Base-by-base conservation (phyloP, 2,329 filamentous ascomycete species). In the Sclerotinia glacialis region DNA sequence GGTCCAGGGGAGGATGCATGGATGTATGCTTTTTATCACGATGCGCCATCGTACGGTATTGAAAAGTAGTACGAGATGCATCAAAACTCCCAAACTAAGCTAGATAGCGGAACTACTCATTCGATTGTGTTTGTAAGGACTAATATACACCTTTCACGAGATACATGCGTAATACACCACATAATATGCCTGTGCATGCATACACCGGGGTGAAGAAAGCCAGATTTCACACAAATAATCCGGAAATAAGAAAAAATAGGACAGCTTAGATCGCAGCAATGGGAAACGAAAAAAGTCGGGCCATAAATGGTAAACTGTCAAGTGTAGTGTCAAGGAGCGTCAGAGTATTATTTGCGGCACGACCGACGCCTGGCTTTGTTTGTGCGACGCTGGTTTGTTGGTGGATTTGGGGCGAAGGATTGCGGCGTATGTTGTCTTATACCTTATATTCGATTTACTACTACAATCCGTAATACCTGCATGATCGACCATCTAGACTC, bases 271-370 rank as follows among this genome's bases (percentile, higher is more conserved):
- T 37, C 18, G n/a, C 23, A 1, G 14, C 14, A 5, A 49, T 21
- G 21, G n/a, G n/a, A 23, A 16, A 46, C 55, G 55, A n/a, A n/a
- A 26, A 46, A 58, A 16, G 5, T 46, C 18, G 26, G 40, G 26
- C 2, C 28, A n/a, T 18, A 28, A 59, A n/a, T 14, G 5, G 26
- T 42, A 16, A 46, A 26, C 4, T 16, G 18, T 14, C 11, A 37
- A 12, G 37, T 12, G 9, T 12, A 37, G 9, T 3, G 9, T 37
- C 37, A 9, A n/a, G 23, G 23, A 55, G 16, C 37, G 56, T 60
- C 56, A 61, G 37, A 40, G 44, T 40, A 49, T 44, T 37, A 61
- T 49, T 40, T 37, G 44, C 31, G 58, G 58, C 49, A 26, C 14
- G 31, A 26, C 58, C 44, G 58, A 61, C 5, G 16, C 31, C 44